These are phyloP conservation scores for Penicillium crustosum DNA, from an alignment of 2,329 filamentous ascomycete genomes.

Conservation along the genomic window DNA sequence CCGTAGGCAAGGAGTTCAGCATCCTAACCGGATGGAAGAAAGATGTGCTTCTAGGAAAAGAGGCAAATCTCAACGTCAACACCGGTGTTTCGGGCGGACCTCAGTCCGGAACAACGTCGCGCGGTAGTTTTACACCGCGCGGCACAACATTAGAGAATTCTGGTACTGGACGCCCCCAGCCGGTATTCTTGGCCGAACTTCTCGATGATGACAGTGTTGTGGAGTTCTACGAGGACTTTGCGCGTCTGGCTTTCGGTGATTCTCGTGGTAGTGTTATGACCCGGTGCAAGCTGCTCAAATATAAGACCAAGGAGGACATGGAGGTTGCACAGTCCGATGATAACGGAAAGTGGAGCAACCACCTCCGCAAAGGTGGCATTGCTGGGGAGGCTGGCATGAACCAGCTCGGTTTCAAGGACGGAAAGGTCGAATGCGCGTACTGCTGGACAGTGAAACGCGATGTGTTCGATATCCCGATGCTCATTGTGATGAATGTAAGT, in stretches of 20 bases:
- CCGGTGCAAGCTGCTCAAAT: slow-evolving; percentile 84
- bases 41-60: slow-evolving; percentile 81
- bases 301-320: slow-evolving; percentile 68
- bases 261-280: slow-evolving; percentile 81
- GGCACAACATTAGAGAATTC: slow-evolving; percentile 37
- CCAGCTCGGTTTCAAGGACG: slow-evolving; percentile 74
- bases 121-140: slow-evolving; percentile 52
- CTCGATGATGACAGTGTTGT: slow-evolving; percentile 92
- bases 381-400: slow-evolving; percentile 68
- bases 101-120: slow-evolving; percentile 44
- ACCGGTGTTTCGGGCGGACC: slow-evolving; percentile 53
- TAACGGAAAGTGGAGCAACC: slow-evolving; percentile 47
- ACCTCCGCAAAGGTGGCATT: slow-evolving; percentile 48
- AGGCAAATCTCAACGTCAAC: slow-evolving; percentile 85
- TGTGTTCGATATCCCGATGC: slow-evolving; percentile 96
- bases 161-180: slow-evolving; percentile 59
- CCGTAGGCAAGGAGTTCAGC: slow-evolving; percentile 95
- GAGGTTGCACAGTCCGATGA: slow-evolving; percentile 46
- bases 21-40: slow-evolving; percentile 93
- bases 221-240: slow-evolving; percentile 94
- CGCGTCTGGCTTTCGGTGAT: slow-evolving; percentile 87
- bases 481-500: slow-evolving; percentile 97
- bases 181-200: slow-evolving; percentile 87
- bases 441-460: slow-evolving; percentile 97
- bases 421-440: slow-evolving; percentile 91